Evolutionary conservation across 192 early-diverging fungal genomes (phyloP), one percentile per base, ranked within the genome.

Genomic region (Coemansia sp.): DNA sequence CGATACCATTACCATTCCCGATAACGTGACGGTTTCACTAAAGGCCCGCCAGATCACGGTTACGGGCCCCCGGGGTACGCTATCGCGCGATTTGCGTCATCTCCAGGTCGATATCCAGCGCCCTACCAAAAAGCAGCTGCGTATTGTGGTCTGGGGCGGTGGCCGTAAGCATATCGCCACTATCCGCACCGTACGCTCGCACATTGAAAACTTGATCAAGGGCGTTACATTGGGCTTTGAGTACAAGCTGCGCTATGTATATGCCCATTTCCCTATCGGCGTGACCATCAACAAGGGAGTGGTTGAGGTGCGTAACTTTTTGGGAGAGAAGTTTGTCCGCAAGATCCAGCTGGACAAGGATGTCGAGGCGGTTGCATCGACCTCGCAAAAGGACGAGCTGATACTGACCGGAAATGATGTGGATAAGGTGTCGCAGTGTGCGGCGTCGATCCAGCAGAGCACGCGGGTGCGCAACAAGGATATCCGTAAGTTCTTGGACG

Each of bases 401-500:
- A 79, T 88, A 63, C 74, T 98, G 45, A 81, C 83, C 48, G 96
- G 96, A 54, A 96, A 96, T 88, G 91, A 95, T 79, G 74, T 98
- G 50, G 86, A 93, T 55, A 83, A 82, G 80, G 96, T 98, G 43
- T 96, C 94, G 39, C 92, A 96, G 82, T 92, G 91, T 57, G 91
- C 96, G 77, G 96, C 96, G 46, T 81, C 84, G 66, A 98, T 98
- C 81, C 92, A 96, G 80, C 94, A 96, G 81, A 85, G 91, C 64
- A 87, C 84, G 66, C 80, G 83, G 45, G 94, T 94, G 78, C 91
- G 88, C 81, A 94, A 94, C 86, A 98, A 98, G 91, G 96, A 98
- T 97, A 98, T 98, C 86, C 92, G 96, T 85, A 98, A 98, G 87
- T 94, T 96, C 87, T 82, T 95, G 72, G 93, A 95, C 81, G 93